A percentile compares a stretch with the other conserved stretches of the same genome.
Evolutionary conservation across 192 early-diverging fungal species (phyloP).

Genomic region (Umbelopsis vinacea): DNA sequence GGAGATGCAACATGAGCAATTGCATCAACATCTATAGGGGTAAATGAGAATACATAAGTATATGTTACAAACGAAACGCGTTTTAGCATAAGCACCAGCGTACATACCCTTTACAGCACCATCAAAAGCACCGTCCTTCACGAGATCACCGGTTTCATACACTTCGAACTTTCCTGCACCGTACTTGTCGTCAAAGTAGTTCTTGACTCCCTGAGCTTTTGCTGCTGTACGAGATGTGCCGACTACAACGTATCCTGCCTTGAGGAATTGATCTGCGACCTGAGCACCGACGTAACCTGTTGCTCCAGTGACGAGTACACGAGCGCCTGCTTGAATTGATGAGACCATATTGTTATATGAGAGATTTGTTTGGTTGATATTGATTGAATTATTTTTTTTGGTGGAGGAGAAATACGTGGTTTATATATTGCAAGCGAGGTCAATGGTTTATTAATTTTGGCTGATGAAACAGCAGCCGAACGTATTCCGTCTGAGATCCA

Average conservation of each 20-base stretch:
- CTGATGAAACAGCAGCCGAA: no score
- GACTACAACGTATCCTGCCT: constrained; percentile 42
- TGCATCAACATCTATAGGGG: constrained; percentile 29
- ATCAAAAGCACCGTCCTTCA: constrained; percentile 41
- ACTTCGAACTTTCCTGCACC: constrained; percentile 25
- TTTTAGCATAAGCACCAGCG: background rate
- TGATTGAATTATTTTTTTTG: no score
- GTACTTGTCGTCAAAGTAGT: background rate
- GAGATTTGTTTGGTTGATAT: background rate
- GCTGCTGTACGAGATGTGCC: constrained; percentile 44
- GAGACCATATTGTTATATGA: background rate
- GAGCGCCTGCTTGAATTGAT: background rate
- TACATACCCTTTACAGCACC: constrained; percentile 43
- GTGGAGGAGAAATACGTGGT: no score
- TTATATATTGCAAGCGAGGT: no score
- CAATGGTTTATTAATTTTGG: no score
- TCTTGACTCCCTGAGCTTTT: constrained; percentile 23
- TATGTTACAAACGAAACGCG: background rate
- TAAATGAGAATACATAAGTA: background rate
- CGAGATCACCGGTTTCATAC: constrained; percentile 41
- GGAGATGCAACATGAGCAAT: constrained; percentile 51
- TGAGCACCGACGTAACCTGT: constrained; percentile 49
- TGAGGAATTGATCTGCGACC: constrained; percentile 48
- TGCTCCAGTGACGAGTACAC: constrained; percentile 32
- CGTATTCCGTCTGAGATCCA: no score